Evolutionary conservation across 139 green algal species (phyloP).

Genomic region (Picochlorum costavermella): DNA sequence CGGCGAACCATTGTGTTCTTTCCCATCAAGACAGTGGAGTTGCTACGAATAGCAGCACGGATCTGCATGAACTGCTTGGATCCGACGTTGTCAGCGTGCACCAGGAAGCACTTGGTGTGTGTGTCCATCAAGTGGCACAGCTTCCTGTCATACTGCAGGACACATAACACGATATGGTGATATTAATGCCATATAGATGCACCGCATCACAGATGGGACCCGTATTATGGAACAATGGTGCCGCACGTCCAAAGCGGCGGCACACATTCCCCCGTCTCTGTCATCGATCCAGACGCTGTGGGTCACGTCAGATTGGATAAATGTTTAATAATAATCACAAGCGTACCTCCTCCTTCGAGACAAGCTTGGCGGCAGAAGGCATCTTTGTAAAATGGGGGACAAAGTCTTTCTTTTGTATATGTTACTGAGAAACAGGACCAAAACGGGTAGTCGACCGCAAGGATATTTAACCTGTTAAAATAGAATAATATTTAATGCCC

Average conservation of each 20-base stretch:
- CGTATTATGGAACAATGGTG: no score
- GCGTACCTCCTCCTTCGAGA: constrained; percentile 66
- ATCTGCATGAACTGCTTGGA: constrained; percentile 98
- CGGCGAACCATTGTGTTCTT: constrained; percentile 99
- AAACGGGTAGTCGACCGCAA: constrained; percentile 60
- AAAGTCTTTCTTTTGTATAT: not conserved
- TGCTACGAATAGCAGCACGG: constrained; percentile 77
- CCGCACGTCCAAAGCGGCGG: no score
- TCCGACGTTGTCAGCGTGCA: constrained; percentile 97
- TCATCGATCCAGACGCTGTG: no score
- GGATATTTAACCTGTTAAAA: constrained; percentile 57
- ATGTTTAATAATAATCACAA: not conserved
- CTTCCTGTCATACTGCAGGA: constrained; percentile 73
- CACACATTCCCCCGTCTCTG: no score
- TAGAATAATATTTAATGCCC: no score
- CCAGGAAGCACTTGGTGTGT: constrained; percentile 84
- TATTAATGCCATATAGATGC: not conserved
- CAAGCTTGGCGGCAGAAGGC: constrained; percentile 52
- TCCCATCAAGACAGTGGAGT: constrained; percentile 92
- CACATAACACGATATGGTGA: not conserved
- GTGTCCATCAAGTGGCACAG: constrained; percentile 70
- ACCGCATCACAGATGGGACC: no score
- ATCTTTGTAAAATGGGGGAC: constrained; percentile 35
- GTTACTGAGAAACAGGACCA: constrained; percentile 48
- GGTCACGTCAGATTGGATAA: no score